These are phyloP conservation scores for Suillus variegatus DNA, from an alignment of 768 basidiomycete genomes.

Conservation along the genomic window DNA sequence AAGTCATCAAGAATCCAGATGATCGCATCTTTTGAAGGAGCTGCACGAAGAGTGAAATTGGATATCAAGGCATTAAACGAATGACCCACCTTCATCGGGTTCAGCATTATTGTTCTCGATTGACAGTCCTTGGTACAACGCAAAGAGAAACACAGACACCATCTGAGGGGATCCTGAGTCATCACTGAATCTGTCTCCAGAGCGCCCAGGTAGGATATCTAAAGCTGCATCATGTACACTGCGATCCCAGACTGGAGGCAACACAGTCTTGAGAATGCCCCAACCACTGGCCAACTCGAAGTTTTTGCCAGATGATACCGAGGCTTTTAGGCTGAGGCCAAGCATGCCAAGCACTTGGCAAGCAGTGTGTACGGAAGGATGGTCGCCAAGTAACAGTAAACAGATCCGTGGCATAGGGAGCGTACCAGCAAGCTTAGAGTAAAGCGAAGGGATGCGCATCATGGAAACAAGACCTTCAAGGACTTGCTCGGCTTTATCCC, in stretches of 20 bases:
- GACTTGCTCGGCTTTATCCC: slow-evolving; percentile 68
- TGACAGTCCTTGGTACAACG: slow-evolving; percentile 1
- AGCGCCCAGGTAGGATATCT: slow-evolving; percentile 61
- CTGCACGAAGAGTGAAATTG: slow-evolving; percentile 12
- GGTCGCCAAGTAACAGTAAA: slow-evolving; percentile 77
- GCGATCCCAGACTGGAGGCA: slow-evolving; percentile 71
- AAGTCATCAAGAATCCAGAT: slow-evolving; percentile 60
- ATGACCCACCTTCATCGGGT: background rate
- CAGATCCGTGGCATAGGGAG: slow-evolving; percentile 80
- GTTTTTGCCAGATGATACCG: slow-evolving; percentile 70
- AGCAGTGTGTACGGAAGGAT: slow-evolving; percentile 61
- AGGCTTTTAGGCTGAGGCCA: slow-evolving; percentile 51
- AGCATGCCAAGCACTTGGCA: slow-evolving; percentile 63
- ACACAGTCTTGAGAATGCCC: slow-evolving; percentile 65
- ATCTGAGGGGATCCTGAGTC: slow-evolving; percentile 2
- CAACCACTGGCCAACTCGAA: slow-evolving; percentile 89
- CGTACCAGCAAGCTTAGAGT: slow-evolving; percentile 69
- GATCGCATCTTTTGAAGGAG: slow-evolving; percentile 21
- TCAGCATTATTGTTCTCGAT: background rate
- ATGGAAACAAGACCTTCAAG: slow-evolving; percentile 65
- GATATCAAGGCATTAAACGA: background rate
- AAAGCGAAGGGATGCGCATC: slow-evolving; percentile 54
- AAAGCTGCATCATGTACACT: slow-evolving; percentile 69
- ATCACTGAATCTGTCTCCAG: background rate
- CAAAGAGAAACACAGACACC: slow-evolving; percentile 5